Percentiles rank a stretch among this genome's conserved stretches.
phyloP scores from a whole-genome alignment of 805 yeast species.

The Metahyphopichia silvanorum region DNA sequence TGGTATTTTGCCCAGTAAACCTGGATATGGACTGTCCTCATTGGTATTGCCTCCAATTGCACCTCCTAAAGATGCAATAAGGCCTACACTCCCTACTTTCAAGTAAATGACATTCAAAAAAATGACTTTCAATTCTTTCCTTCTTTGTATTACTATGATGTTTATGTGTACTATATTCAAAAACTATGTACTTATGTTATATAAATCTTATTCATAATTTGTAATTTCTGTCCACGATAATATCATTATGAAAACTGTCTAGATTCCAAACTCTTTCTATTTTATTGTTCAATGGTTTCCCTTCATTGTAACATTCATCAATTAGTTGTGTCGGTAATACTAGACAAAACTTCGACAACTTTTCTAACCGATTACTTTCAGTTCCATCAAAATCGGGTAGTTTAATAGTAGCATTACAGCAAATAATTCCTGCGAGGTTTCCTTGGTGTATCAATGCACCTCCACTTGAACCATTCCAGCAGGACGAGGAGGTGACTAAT shows the following conservation, averaged over 20 bases:
- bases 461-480: constrained; percentile 53
- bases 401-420: constrained; percentile 41
- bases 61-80: too few relatives aligned
- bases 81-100: too few relatives aligned
- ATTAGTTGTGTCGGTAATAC: constrained; percentile 32
- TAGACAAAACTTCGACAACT: constrained; percentile 27
- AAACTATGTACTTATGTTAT: too few relatives aligned
- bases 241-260: constrained; percentile 18
- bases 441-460: constrained; percentile 35
- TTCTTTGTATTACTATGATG: too few relatives aligned
- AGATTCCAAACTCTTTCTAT: constrained; percentile 21
- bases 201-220: constrained; percentile 14
- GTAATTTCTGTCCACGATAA: constrained; percentile 9
- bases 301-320: constrained; percentile 15
- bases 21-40: too few relatives aligned
- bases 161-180: too few relatives aligned
- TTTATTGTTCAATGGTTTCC: constrained; percentile 8
- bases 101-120: too few relatives aligned
- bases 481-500: constrained; percentile 37
- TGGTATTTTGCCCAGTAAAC: too few relatives aligned
- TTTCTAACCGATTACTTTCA: constrained; percentile 19
- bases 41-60: too few relatives aligned
- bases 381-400: constrained; percentile 11
- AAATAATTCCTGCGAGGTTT: constrained; percentile 39
- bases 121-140: too few relatives aligned